Evolutionary conservation across 805 yeast genomes (phyloP).

Genomic region (Lipomyces kockii): DNA sequence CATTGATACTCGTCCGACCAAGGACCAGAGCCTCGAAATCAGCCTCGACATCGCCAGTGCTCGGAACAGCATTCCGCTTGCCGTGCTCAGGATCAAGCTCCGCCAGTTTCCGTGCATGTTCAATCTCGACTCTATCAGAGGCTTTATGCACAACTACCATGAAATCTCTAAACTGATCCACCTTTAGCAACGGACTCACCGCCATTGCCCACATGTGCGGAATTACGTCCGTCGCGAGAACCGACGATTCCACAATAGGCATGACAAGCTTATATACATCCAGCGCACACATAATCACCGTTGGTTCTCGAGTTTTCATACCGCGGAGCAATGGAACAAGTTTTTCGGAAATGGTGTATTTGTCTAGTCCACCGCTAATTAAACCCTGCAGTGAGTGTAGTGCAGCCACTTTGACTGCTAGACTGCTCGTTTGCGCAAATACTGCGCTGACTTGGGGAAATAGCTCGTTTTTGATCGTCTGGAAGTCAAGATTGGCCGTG

Average conservation of each 20-base stretch:
- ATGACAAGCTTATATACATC: constrained; percentile 48
- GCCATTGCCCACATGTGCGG: constrained; percentile 60
- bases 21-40: constrained; percentile 36
- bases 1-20: constrained; percentile 16
- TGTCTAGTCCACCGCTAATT: constrained; percentile 68
- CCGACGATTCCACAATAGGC: constrained; percentile 53
- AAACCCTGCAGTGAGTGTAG: constrained; percentile 63
- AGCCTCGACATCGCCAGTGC: constrained; percentile 29
- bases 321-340: constrained; percentile 77
- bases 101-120: constrained; percentile 47
- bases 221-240: constrained; percentile 57
- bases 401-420: constrained; percentile 75
- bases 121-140: constrained; percentile 52
- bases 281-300: constrained; percentile 59
- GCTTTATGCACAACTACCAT: constrained; percentile 50
- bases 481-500: constrained; percentile 60
- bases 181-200: constrained; percentile 52
- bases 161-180: constrained; percentile 51
- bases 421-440: constrained; percentile 82
- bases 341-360: constrained; percentile 71
- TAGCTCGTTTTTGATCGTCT: constrained; percentile 73
- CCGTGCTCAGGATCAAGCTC: constrained; percentile 22
- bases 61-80: background rate
- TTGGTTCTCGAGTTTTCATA: constrained; percentile 76
- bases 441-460: constrained; percentile 72